Conservation (phyloP, 139 green algal species). For the Chlamydomonas sp. region DNA sequence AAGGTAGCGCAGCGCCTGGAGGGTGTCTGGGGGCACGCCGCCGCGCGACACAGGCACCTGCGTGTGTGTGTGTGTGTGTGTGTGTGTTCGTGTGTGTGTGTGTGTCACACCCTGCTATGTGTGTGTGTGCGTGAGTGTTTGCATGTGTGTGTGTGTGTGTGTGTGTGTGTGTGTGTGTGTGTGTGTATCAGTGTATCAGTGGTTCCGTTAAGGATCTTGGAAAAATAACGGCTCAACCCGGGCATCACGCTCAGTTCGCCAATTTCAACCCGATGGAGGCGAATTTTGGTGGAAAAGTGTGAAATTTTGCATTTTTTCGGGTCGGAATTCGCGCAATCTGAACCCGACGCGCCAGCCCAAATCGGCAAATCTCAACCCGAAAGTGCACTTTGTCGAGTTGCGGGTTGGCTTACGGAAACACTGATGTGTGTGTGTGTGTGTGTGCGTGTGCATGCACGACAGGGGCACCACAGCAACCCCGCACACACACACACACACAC, state of each 20-base stretch:
- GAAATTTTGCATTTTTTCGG: too few relatives aligned
- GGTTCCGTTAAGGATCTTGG: not conserved
- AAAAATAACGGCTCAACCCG: constrained; percentile 6
- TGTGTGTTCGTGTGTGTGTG: too few relatives aligned
- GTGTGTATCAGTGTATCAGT: too few relatives aligned
- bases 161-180: not conserved
- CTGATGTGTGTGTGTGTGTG: too few relatives aligned
- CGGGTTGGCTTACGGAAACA: too few relatives aligned
- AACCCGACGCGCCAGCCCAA: not conserved
- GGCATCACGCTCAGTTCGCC: not conserved
- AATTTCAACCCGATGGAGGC: not conserved
- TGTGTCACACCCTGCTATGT: constrained; percentile 21
- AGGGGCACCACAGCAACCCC: not conserved
- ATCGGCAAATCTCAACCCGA: not conserved
- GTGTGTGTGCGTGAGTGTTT: not conserved
- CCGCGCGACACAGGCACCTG: constrained; percentile 24
- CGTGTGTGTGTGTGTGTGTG: not conserved
- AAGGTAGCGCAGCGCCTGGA: constrained; percentile 41
- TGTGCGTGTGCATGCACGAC: not conserved
- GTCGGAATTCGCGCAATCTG: not conserved
- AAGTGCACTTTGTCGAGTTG: too few relatives aligned
- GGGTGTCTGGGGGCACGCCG: constrained; percentile 28
- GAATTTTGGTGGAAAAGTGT: too few relatives aligned
- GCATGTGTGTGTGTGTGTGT: constrained; percentile 14
- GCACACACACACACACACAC: not conserved